Evolutionary conservation across 768 basidiomycete species (phyloP).

Genomic region (Tulasnella sp.): DNA sequence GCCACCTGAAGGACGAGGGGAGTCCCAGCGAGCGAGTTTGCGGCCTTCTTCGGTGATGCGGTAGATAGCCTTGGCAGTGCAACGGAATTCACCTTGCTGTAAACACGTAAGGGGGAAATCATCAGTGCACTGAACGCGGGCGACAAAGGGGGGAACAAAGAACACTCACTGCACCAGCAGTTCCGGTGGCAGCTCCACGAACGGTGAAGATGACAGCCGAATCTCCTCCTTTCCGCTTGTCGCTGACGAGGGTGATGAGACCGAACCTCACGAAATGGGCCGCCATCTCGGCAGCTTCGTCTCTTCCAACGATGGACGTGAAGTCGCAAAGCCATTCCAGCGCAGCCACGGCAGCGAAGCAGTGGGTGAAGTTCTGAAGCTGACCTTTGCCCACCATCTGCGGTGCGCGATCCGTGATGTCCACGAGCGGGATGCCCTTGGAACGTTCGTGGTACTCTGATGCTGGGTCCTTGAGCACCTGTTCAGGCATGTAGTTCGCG

Average conservation of each 20-base stretch:
- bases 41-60: conserved; percentile 89
- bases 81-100: conserved; percentile 85
- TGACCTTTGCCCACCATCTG: conserved; percentile 49
- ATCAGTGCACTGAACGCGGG: background rate
- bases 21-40: conserved; percentile 80
- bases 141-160: background rate
- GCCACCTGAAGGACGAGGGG: conserved; percentile 30
- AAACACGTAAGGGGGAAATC: conserved; percentile 1
- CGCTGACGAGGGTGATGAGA: conserved; percentile 80
- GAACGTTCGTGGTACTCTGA: conserved; percentile 74
- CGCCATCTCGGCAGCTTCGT: conserved; percentile 96
- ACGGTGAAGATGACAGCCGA: conserved; percentile 92
- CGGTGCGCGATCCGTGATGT: conserved; percentile 63
- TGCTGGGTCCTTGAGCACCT: conserved; percentile 51
- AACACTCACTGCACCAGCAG: conserved; percentile 31
- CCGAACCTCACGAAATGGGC: conserved; percentile 97
- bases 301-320: conserved; percentile 89
- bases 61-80: conserved; percentile 93
- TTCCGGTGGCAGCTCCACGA: conserved; percentile 55
- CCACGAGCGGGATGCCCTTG: conserved; percentile 66
- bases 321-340: conserved; percentile 98
- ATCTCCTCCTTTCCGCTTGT: conserved; percentile 86
- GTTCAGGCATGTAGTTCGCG: conserved; percentile 64
- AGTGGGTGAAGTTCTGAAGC: conserved; percentile 55
- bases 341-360: conserved; percentile 81